phyloP scores from a whole-genome alignment of 2,329 filamentous ascomycete species.

The Exophiala sp. region DNA sequence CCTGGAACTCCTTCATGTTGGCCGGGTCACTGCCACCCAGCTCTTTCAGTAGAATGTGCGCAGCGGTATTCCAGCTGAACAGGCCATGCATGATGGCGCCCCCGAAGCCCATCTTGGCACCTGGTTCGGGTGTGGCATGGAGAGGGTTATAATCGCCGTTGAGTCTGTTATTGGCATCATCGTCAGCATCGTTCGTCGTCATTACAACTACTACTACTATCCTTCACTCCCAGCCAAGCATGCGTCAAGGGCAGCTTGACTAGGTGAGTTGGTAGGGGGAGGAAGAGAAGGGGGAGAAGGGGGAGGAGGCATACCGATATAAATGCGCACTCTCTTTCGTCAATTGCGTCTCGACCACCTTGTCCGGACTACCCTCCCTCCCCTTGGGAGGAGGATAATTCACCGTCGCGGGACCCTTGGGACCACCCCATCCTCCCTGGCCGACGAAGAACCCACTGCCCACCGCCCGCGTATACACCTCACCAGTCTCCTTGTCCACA shows the following conservation, averaged over 20 bases:
- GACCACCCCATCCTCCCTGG: slow-evolving; percentile 79
- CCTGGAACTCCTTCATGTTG: slow-evolving; percentile 83
- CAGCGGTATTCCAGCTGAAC: slow-evolving; percentile 76
- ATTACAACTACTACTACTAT: too few relatives aligned
- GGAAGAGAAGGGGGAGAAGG: too few relatives aligned
- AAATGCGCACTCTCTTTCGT: slow-evolving; percentile 65
- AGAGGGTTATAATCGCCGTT: slow-evolving; percentile 95
- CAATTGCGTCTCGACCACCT: slow-evolving; percentile 63
- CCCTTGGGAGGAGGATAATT: slow-evolving; percentile 72
- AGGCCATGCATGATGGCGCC: slow-evolving; percentile 85
- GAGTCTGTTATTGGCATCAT: slow-evolving; percentile 47
- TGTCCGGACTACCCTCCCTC: slow-evolving; percentile 58
- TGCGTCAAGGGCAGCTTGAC: too few relatives aligned
- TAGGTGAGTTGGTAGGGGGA: too few relatives aligned
- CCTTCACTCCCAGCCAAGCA: not conserved
- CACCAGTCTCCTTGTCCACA: slow-evolving; percentile 62
- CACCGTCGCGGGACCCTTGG: slow-evolving; percentile 74
- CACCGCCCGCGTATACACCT: slow-evolving; percentile 64
- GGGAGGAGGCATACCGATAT: slow-evolving; percentile 50
- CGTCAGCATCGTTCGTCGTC: not conserved
- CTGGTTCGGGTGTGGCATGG: slow-evolving; percentile 78
- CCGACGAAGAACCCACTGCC: slow-evolving; percentile 73
- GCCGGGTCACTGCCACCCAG: slow-evolving; percentile 71
- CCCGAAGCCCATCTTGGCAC: slow-evolving; percentile 83
- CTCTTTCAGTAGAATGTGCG: slow-evolving; percentile 64